phyloP scores from a whole-genome alignment of 805 yeast species.

The Blastobotrys chiropterorum region DNA sequence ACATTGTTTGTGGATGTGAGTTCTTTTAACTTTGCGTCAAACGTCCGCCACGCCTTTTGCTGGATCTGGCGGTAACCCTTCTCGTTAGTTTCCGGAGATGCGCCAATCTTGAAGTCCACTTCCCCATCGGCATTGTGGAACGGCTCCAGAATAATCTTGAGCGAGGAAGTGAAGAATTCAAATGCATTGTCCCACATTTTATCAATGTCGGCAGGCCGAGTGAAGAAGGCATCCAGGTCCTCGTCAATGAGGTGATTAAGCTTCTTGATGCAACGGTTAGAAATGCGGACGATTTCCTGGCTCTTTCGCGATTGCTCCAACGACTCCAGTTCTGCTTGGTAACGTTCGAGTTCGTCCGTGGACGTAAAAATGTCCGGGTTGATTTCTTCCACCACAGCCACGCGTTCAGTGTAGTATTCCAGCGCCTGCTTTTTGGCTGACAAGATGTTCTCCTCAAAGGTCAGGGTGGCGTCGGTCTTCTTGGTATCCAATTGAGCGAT shows the following conservation, averaged over 20 bases:
- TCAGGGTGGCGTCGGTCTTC: constrained; percentile 7
- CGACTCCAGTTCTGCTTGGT: constrained; percentile 31
- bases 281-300: constrained; percentile 38
- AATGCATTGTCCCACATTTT: constrained; percentile 59
- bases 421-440: constrained; percentile 21
- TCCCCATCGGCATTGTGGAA: constrained; percentile 27
- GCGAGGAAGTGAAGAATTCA: constrained; percentile 36
- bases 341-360: constrained; percentile 21
- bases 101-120: constrained; percentile 63
- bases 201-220: constrained; percentile 37
- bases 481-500: constrained; percentile 6
- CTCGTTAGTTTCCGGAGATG: constrained; percentile 38
- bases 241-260: constrained; percentile 31
- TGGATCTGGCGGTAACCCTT: constrained; percentile 40
- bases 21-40: constrained; percentile 54
- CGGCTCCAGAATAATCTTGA: constrained; percentile 29
- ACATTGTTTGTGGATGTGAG: constrained; percentile 61
- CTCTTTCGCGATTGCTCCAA: constrained; percentile 30
- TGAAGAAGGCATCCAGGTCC: constrained; percentile 41
- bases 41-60: constrained; percentile 57
- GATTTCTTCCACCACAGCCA: constrained; percentile 32
- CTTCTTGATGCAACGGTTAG: constrained; percentile 27
- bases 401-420: constrained; percentile 28
- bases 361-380: constrained; percentile 27
- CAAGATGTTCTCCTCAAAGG: constrained; percentile 26